phyloP scores from a whole-genome alignment of 1,139 yeast species.

The Geotrichum klebahnii region DNA sequence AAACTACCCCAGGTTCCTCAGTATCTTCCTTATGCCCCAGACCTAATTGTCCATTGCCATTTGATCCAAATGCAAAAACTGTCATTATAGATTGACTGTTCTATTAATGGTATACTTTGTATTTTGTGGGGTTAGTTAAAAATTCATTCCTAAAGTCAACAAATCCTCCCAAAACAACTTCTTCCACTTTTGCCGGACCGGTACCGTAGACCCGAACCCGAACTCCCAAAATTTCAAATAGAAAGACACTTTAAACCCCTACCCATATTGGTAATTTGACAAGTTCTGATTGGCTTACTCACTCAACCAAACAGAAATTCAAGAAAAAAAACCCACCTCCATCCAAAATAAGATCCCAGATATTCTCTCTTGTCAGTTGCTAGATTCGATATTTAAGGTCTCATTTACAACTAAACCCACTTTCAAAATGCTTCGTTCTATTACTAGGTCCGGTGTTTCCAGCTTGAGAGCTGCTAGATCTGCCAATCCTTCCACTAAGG shows the following conservation, averaged over 20 bases:
- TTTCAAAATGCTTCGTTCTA: conserved; percentile 12
- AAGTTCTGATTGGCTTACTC: conserved; percentile 9
- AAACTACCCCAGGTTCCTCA: conserved; percentile 35
- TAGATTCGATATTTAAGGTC: not conserved
- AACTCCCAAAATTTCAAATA: not conserved
- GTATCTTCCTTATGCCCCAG: conserved; percentile 54
- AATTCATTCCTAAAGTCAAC: no score
- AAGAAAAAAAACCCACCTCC: conserved; percentile 1
- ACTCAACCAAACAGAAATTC: not conserved
- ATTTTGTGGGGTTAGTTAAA: not conserved
- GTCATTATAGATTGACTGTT: conserved; percentile 23
- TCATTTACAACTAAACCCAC: not conserved
- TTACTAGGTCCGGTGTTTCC: conserved; percentile 2
- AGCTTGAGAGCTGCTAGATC: conserved; percentile 2
- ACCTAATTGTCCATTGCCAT: conserved; percentile 78
- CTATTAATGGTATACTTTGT: not conserved
- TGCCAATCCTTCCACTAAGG: conserved; percentile 1
- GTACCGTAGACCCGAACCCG: no score
- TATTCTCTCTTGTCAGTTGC: not conserved
- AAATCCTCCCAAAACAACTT: no score
- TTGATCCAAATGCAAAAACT: conserved; percentile 69
- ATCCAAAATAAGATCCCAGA: not conserved
- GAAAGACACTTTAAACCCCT: not conserved
- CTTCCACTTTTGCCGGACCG: no score
- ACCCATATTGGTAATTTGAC: conserved; percentile 3